Conservation (phyloP, 768 basidiomycete species). For the Leucocoprinus leucothites region DNA sequence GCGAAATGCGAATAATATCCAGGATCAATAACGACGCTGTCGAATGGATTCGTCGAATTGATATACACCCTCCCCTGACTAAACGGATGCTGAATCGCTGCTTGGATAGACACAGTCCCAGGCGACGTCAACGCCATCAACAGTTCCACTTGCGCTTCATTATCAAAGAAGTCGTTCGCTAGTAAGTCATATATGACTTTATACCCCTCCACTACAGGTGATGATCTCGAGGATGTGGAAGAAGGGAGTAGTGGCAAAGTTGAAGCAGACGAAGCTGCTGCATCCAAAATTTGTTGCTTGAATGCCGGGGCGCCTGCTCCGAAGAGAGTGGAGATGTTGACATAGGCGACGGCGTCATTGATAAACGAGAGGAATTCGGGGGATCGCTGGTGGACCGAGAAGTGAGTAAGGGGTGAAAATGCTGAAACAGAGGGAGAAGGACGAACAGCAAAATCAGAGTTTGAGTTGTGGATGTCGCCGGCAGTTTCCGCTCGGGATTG, state of each 20-base stretch:
- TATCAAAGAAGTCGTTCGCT: slow-evolving; percentile 32
- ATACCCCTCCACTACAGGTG: slow-evolving; percentile 50
- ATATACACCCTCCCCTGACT: slow-evolving; percentile 64
- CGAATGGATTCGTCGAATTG: slow-evolving; percentile 60
- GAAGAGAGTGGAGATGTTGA: slow-evolving; percentile 48
- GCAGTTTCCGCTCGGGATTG: slow-evolving; percentile 25
- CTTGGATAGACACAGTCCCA: slow-evolving; percentile 48
- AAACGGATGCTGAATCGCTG: slow-evolving; percentile 62
- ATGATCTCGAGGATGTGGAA: slow-evolving; percentile 34
- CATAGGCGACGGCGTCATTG: slow-evolving; percentile 63
- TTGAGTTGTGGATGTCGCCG: slow-evolving; percentile 27
- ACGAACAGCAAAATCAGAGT: slow-evolving; percentile 28
- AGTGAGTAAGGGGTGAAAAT: background rate
- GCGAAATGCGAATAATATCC: slow-evolving; percentile 58
- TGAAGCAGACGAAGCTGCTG: slow-evolving; percentile 16
- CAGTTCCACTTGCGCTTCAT: slow-evolving; percentile 55
- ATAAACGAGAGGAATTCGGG: slow-evolving; percentile 49
- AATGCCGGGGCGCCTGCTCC: slow-evolving; percentile 20
- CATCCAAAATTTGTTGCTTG: slow-evolving; percentile 14
- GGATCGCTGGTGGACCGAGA: slow-evolving; percentile 19
- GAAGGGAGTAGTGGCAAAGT: slow-evolving; percentile 20
- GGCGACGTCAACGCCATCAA: slow-evolving; percentile 36
- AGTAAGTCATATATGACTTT: slow-evolving; percentile 48
- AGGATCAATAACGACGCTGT: slow-evolving; percentile 61
- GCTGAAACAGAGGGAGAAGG: background rate